Evolutionary conservation across 768 basidiomycete genomes (phyloP).

Genomic region (Mycena polygramma): DNA sequence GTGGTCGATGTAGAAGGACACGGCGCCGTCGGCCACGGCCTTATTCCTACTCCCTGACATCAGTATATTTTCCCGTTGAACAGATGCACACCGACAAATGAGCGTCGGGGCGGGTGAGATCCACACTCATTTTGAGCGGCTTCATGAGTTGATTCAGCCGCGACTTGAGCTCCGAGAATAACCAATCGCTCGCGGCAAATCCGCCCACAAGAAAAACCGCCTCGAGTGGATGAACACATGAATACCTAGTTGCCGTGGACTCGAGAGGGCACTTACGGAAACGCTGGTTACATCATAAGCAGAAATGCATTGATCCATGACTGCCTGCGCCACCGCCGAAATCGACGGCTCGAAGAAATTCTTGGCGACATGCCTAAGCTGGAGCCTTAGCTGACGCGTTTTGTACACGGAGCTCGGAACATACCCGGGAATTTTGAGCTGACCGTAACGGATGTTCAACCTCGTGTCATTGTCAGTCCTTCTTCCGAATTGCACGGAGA

Average conservation of each 20-base stretch:
- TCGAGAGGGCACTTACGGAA: slow-evolving; percentile 41
- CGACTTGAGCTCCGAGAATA: slow-evolving; percentile 56
- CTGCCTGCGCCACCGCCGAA: slow-evolving; percentile 50
- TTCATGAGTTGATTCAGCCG: slow-evolving; percentile 39
- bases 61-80: not conserved
- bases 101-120: slow-evolving; percentile 58
- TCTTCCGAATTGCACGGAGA: slow-evolving; percentile 61
- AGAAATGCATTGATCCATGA: slow-evolving; percentile 47
- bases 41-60: slow-evolving; percentile 24
- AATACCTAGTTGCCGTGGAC: not conserved
- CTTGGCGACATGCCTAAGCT: slow-evolving; percentile 53
- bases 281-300: slow-evolving; percentile 44
- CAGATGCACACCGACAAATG: slow-evolving; percentile 54
- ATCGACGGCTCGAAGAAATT: slow-evolving; percentile 61
- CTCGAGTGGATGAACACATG: slow-evolving; percentile 34
- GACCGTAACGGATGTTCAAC: slow-evolving; percentile 59
- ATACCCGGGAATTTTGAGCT: slow-evolving; percentile 58
- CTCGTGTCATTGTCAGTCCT: slow-evolving; percentile 54
- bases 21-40: slow-evolving; percentile 34
- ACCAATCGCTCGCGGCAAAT: slow-evolving; percentile 64
- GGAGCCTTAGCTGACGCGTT: slow-evolving; percentile 4
- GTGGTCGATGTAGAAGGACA: slow-evolving; percentile 35
- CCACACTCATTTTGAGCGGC: slow-evolving; percentile 44
- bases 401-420: not conserved
- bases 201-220: slow-evolving; percentile 65